phyloP scores from a whole-genome alignment of 2,329 filamentous ascomycete genomes.

The Neurospora sp. region DNA sequence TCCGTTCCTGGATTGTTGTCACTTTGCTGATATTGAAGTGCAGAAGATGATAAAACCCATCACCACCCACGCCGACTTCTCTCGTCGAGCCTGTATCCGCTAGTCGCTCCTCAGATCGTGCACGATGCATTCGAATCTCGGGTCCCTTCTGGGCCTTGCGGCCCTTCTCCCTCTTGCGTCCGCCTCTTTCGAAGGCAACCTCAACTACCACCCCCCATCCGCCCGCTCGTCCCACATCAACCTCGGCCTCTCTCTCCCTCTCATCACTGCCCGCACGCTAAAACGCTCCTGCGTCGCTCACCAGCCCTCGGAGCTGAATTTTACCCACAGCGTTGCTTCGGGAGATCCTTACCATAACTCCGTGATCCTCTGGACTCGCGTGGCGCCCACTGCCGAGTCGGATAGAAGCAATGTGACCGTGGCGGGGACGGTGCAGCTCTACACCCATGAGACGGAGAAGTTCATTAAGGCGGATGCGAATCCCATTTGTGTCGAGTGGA shows the following conservation, averaged over 20 bases:
- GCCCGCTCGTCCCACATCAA: constrained; percentile 37
- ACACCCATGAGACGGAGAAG: constrained; percentile 32
- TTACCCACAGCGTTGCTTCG: constrained; percentile 48
- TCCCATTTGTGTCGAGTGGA: constrained; percentile 59
- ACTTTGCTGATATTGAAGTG: neutral
- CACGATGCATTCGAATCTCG: neutral
- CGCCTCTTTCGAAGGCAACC: constrained; percentile 27
- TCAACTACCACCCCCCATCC: constrained; percentile 51
- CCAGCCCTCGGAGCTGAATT: constrained; percentile 33
- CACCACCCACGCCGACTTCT: neutral
- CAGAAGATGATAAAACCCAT: neutral
- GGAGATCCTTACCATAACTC: constrained; percentile 40
- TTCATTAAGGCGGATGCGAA: constrained; percentile 41
- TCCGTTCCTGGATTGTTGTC: neutral
- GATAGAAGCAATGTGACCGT: constrained; percentile 35
- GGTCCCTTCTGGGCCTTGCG: neutral
- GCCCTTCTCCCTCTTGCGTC: neutral
- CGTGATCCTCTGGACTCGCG: constrained; percentile 41
- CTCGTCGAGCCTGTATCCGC: neutral
- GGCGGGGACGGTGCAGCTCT: constrained; percentile 28
- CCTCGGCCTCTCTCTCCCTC: constrained; percentile 43
- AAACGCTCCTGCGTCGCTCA: constrained; percentile 7
- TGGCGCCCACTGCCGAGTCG: constrained; percentile 31
- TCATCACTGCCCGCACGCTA: constrained; percentile 5
- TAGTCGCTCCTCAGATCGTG: neutral